Evolutionary conservation across 495 filamentous ascomycete species (phyloP).

Genomic region (Astrothelium subdiscretum): DNA sequence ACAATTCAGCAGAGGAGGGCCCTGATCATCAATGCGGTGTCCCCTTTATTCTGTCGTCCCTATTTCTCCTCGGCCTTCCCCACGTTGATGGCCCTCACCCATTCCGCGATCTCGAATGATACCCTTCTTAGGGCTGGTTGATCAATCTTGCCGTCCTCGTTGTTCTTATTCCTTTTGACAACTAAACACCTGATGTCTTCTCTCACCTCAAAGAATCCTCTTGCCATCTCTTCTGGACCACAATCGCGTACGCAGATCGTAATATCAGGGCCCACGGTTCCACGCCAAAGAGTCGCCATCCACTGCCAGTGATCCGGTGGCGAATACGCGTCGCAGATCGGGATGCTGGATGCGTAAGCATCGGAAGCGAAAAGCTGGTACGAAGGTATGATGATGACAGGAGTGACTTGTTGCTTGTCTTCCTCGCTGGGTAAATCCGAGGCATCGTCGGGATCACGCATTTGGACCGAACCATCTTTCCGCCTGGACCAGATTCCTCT

Average conservation of each 20-base stretch:
- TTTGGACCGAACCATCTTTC: not conserved
- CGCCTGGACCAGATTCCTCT: not conserved
- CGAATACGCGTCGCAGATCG: slow-evolving; percentile 64
- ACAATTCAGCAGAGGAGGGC: too few relatives aligned
- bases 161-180: slow-evolving; percentile 37
- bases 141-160: slow-evolving; percentile 38
- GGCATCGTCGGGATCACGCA: not conserved
- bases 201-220: slow-evolving; percentile 22
- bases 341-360: slow-evolving; percentile 55
- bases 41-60: too few relatives aligned
- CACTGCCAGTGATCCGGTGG: slow-evolving; percentile 95
- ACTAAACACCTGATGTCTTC: slow-evolving; percentile 46
- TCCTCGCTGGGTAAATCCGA: not conserved
- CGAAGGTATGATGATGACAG: slow-evolving; percentile 62
- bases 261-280: slow-evolving; percentile 74
- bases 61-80: slow-evolving; percentile 6
- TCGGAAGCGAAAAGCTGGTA: slow-evolving; percentile 72
- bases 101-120: slow-evolving; percentile 76
- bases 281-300: slow-evolving; percentile 91
- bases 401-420: slow-evolving; percentile 19
- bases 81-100: slow-evolving; percentile 40
- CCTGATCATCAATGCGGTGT: too few relatives aligned
- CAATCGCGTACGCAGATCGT: slow-evolving; percentile 54
- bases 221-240: slow-evolving; percentile 18
- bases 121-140: slow-evolving; percentile 59